Evolutionary conservation across 2,329 filamentous ascomycete species (phyloP), one percentile per base, ranked within the genome.

Genomic region (Neofusicoccum ribis): DNA sequence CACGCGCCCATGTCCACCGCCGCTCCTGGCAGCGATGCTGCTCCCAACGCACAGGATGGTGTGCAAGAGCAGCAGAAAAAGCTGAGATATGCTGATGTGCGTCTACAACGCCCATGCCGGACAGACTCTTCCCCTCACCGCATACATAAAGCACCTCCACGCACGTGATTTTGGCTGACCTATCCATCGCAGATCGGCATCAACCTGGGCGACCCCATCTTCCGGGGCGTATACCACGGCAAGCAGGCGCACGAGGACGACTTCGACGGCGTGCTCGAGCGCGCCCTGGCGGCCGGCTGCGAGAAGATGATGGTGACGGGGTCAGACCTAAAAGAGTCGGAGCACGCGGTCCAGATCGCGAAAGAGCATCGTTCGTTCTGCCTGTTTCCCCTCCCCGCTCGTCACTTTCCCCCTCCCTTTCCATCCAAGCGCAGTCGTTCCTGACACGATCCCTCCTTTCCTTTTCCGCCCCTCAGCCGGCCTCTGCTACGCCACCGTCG

Each of bases 141-240:
- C 9, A 12, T 17, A 5, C 36, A 20, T 6, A 7, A 41, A 41
- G 1, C 9, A 47, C 7, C 1, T 14, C 4, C 37, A 15, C 12
- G 17, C 61, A 64, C 61, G 50, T 64, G 50, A 56, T 47, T 14
- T 31, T 36, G 27, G 12, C 56, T 60, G 17, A 64, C 15, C 39
- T 6, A 17, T 9, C 5, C 14, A 12, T 15, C 17, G n/a, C 70
- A 90, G 86, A 86, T 99, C 73, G 95, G 94, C 65, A 97, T 99
- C 83, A 99, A 99, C 78, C 86, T 99, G 64, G 91, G 93, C 62
- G 95, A 99, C 74, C 91, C 91, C 61, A 92, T 97, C 66, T 99
- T 94, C 78, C 86, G 87, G 52, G 95, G 95, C 59, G 79, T 86
- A 47, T 96, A 98, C 74, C 89, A 96, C 74, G 92, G 91, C 72